phyloP scores from a whole-genome alignment of 257 asterid genomes.

The Ocimum tenuiflorum region DNA sequence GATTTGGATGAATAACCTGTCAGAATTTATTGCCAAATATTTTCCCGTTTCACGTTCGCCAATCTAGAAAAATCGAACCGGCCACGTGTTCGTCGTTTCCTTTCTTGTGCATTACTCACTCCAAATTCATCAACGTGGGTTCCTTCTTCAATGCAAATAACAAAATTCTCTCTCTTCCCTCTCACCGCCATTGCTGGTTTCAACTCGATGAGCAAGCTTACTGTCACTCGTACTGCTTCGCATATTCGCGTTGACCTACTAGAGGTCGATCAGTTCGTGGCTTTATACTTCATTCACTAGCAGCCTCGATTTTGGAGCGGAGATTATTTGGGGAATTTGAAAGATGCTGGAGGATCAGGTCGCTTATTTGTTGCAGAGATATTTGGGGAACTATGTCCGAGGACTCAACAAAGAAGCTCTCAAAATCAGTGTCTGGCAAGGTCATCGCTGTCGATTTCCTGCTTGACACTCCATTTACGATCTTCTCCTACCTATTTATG shows the following conservation, averaged over 20 bases:
- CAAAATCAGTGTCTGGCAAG: constrained; percentile 99
- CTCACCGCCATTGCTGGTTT: too few relatives aligned
- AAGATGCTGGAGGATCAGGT: constrained; percentile 98
- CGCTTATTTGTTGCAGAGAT: constrained; percentile 76
- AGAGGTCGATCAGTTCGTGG: background rate
- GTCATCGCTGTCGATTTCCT: constrained; percentile 23
- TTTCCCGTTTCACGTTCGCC: too few relatives aligned
- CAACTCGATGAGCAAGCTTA: too few relatives aligned
- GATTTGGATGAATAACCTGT: too few relatives aligned
- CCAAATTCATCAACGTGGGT: too few relatives aligned
- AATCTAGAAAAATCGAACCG: too few relatives aligned
- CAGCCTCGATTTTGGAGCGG: constrained; percentile 5
- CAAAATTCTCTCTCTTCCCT: too few relatives aligned
- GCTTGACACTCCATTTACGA: background rate
- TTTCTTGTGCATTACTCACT: too few relatives aligned
- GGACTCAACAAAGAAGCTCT: constrained; percentile 97
- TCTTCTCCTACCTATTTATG: background rate
- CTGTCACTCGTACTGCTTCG: too few relatives aligned
- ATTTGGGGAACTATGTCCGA: constrained; percentile 87
- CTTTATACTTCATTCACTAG: background rate
- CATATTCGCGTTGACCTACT: background rate
- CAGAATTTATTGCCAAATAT: too few relatives aligned
- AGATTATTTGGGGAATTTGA: constrained; percentile 14
- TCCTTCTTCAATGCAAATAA: too few relatives aligned
- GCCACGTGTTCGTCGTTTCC: too few relatives aligned